Conservation (phyloP, 2,329 filamentous ascomycete genomes). For the Phialophora verrucosa region DNA sequence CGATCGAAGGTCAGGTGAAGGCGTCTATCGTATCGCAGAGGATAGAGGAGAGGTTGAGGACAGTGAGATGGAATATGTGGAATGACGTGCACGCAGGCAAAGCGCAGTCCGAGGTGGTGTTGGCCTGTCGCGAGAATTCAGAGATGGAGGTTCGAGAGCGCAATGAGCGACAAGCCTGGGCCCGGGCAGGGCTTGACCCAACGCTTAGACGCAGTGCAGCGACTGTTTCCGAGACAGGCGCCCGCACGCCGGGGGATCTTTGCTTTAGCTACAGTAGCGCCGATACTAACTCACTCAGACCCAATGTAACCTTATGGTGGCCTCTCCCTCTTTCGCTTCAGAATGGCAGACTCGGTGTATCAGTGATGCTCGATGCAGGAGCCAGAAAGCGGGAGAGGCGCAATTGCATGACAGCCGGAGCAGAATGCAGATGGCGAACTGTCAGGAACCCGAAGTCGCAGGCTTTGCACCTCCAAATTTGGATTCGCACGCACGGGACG, state of each 20-base stretch:
- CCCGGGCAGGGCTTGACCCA: slow-evolving; percentile 12
- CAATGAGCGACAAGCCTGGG: slow-evolving; percentile 15
- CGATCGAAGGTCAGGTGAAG: slow-evolving; percentile 7
- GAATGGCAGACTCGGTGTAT: not conserved
- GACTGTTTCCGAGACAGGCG: slow-evolving; percentile 13
- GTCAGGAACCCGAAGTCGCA: slow-evolving; percentile 19
- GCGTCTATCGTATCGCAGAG: slow-evolving; percentile 4
- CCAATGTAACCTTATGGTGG: not conserved
- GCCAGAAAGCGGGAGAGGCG: not conserved
- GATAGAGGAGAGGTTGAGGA: slow-evolving; percentile 16
- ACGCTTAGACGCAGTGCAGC: slow-evolving; percentile 10
- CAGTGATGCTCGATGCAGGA: not conserved
- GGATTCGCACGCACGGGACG: not conserved
- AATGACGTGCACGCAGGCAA: slow-evolving; percentile 29
- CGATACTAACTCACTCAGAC: not conserved
- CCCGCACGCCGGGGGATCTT: slow-evolving; percentile 4
- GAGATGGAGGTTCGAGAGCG: slow-evolving; percentile 11
- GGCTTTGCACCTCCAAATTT: slow-evolving; percentile 11
- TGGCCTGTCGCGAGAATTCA: slow-evolving; percentile 21
- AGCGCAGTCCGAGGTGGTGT: slow-evolving; percentile 8
- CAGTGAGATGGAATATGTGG: slow-evolving; percentile 11
- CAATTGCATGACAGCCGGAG: not conserved
- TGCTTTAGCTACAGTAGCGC: not conserved
- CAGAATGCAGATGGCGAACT: slow-evolving; percentile 4
- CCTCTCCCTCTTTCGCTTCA: not conserved